phyloP scores from a whole-genome alignment of 768 basidiomycete species.

The Phlebiopsis gigantea region DNA sequence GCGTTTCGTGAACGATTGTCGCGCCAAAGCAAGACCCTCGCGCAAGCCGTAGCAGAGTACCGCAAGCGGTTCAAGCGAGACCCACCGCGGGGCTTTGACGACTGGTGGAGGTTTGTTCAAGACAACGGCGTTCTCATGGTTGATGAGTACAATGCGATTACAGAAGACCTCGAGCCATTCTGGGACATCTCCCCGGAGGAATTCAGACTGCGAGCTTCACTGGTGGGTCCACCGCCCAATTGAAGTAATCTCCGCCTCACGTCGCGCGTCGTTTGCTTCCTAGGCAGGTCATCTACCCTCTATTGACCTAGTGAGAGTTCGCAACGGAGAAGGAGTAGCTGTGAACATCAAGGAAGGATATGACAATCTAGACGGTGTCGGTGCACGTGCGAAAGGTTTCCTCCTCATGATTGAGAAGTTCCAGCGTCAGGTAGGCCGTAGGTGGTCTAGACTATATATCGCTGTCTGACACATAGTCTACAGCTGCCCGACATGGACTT shows the following conservation, averaged over 20 bases:
- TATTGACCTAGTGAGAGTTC: constrained; percentile 81
- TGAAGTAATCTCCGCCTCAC: constrained; percentile 1
- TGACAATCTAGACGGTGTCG: constrained; percentile 56
- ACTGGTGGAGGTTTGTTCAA: constrained; percentile 81
- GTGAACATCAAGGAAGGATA: constrained; percentile 53
- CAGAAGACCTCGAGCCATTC: constrained; percentile 80
- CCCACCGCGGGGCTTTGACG: constrained; percentile 89
- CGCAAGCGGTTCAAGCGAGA: constrained; percentile 64
- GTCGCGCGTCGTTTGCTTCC: neutral
- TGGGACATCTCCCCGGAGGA: constrained; percentile 72
- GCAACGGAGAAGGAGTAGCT: constrained; percentile 53
- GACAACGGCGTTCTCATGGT: constrained; percentile 70
- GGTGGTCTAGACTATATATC: neutral
- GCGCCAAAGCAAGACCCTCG: constrained; percentile 75
- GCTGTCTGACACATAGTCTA: constrained; percentile 3
- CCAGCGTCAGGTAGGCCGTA: constrained; percentile 44
- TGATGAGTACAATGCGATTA: constrained; percentile 86
- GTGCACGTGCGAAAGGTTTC: constrained; percentile 77
- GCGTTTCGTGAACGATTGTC: constrained; percentile 61
- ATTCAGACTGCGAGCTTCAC: constrained; percentile 53
- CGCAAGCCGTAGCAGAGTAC: constrained; percentile 80
- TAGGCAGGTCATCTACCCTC: constrained; percentile 77
- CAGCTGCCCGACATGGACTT: constrained; percentile 94
- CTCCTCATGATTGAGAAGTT: constrained; percentile 70
- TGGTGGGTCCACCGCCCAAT: constrained; percentile 36